Conservation (phyloP, 331 rosid species). For the Rosa hybrid region DNA sequence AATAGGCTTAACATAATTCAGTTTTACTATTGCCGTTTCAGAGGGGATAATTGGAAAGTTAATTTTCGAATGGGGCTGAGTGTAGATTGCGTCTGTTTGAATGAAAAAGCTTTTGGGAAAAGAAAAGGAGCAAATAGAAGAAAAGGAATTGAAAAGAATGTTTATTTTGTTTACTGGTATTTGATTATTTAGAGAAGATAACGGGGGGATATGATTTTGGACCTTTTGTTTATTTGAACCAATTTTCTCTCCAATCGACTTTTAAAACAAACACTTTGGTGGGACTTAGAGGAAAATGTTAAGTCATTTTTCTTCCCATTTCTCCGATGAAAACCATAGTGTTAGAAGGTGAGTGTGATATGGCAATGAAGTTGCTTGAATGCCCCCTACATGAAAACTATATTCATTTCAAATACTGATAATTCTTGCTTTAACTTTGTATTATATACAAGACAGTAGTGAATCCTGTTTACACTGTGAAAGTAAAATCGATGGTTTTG, state of each 20-base stretch:
- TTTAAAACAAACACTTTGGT: not conserved
- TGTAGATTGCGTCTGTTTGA: not conserved
- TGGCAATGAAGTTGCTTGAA: not conserved
- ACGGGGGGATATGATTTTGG: not conserved
- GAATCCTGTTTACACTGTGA: not conserved
- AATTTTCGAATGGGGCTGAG: not conserved
- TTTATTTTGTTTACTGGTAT: not conserved
- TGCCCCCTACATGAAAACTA: not conserved
- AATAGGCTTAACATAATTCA: not conserved
- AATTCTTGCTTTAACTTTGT: not conserved
- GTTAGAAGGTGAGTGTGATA: not conserved
- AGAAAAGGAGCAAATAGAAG: not conserved
- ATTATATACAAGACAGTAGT: not conserved
- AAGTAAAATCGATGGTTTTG: not conserved
- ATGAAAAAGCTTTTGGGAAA: constrained; percentile 6
- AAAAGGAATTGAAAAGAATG: not conserved
- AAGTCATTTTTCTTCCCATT: not conserved
- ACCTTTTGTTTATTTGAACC: not conserved
- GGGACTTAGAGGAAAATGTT: not conserved
- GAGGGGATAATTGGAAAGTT: not conserved
- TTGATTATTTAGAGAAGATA: not conserved
- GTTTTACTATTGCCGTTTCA: no score
- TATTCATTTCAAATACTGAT: not conserved
- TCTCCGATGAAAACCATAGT: not conserved
- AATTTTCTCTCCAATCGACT: not conserved